Base-by-base conservation (phyloP, 2,329 filamentous ascomycete species). In the Huntiella decipiens region DNA sequence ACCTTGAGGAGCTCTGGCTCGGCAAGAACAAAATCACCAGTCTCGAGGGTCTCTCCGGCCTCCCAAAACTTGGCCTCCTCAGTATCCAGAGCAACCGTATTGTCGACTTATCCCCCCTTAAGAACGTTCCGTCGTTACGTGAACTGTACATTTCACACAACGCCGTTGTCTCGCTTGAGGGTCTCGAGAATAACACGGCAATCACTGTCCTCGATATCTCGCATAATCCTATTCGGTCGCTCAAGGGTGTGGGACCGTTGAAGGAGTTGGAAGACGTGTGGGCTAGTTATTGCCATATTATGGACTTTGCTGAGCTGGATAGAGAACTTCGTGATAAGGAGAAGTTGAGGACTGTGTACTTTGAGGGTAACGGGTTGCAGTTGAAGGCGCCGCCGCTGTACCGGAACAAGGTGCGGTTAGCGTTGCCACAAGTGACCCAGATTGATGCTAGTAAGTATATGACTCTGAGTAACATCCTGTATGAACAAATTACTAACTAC, bases 111-210 rank as follows among this genome's bases (percentile, higher is more conserved):
- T 68, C 75, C 8, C 85, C 85, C 2, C 73, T 98, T 13, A 71
- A 73, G n/a, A 67, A 74, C 7, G 74, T 88, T 1, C 70, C 74
- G 4, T 74, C 76, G 43, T 77, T 98, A 0, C 84, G 95, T 61
- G 91, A 98, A 62, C 71, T 98, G 10, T 95, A 98, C 63, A 80
- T 96, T 53, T 92, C 86, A 4, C 85, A 98, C 67, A 98, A 98
- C 60, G 75, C 80, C n/a, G 70, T 98, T 40, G 78, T 77, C 13
- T 74, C 77, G 1, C 70, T 96, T 8, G 71, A 75, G 2, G 86
- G 86, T 0, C 68, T 96, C 2, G 74, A 81, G 55, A 58, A 65
- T 49, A 79, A 79, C 56, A 60, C 65, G 3, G 73, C 75, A 39
- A 71, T 98, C 35, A 77, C 75, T 32, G 76, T 88, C 5, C 66